Evolutionary conservation across 352 stramenopile genomes (phyloP).

Genomic region (Pseudoperonospora humuli): DNA sequence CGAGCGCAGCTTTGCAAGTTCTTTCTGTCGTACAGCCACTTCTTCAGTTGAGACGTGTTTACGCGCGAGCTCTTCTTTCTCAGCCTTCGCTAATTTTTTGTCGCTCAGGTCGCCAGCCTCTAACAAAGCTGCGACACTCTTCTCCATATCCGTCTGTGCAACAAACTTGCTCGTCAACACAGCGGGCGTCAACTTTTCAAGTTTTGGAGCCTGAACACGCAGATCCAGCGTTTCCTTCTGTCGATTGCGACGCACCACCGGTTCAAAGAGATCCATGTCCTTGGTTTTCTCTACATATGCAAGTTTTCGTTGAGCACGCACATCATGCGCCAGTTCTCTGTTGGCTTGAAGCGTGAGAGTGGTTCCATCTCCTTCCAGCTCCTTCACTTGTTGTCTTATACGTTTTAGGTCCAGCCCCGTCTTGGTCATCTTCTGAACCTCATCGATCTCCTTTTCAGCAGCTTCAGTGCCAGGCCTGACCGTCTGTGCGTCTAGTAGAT

Average conservation of each 20-base stretch:
- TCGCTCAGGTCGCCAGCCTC: constrained; percentile 54
- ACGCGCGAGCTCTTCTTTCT: constrained; percentile 61
- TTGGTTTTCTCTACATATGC: constrained; percentile 85
- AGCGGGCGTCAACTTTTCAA: constrained; percentile 77
- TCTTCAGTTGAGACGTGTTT: constrained; percentile 75
- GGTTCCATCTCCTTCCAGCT: constrained; percentile 52
- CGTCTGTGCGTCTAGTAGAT: constrained; percentile 29
- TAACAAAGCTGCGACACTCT: constrained; percentile 62
- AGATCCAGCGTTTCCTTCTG: constrained; percentile 94
- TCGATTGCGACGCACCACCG: constrained; percentile 87
- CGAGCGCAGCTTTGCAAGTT: constrained; percentile 93
- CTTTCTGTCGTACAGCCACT: constrained; percentile 77
- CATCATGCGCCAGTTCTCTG: constrained; percentile 71
- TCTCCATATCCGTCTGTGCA: constrained; percentile 87
- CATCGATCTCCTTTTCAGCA: constrained; percentile 21
- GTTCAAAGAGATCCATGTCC: constrained; percentile 85
- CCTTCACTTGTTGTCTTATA: constrained; percentile 69
- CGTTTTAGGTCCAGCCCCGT: constrained; percentile 37
- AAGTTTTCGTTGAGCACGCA: constrained; percentile 84
- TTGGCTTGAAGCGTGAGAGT: constrained; percentile 48
- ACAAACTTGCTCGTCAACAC: constrained; percentile 90
- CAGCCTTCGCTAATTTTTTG: constrained; percentile 50
- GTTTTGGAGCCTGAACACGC: constrained; percentile 76
- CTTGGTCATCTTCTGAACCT: constrained; percentile 13
- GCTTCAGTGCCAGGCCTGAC: constrained; percentile 30